Evolutionary conservation across 208 protist species (phyloP), one percentile per base, ranked within the genome.

Genomic region (Acanthamoeba divionensis): DNA sequence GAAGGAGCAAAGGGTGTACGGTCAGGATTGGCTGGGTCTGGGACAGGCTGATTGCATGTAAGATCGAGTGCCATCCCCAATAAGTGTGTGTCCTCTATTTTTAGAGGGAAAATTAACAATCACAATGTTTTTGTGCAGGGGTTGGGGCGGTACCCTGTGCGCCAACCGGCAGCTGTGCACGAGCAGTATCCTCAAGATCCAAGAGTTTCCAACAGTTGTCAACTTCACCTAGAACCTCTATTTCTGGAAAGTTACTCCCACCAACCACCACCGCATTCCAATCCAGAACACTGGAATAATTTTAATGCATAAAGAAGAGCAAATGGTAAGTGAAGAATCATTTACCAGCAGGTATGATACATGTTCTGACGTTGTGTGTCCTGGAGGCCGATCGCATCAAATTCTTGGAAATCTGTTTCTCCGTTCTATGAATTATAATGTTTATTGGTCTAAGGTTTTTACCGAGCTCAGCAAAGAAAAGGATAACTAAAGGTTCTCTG

Each of bases 171-270:
- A 82, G 31, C 26, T 82, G 71, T 12, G 71, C 71, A 12, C 71
- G 71, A 33, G 21, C 55, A 15, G 71, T 63, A 36, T 82, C 71
- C 31, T 82, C 13, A 10, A 82, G 71, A 33, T 24, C 41, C 1
- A 82, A 52, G 2, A 12, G 71, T 0, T 55, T 31, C 1, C 26
- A 15, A 18, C 45, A 29, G 24, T 31, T 52, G 38, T 10, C 54
- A n/a, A 21, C 54, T 0, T 9, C 26, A 38, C 18, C 1, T 77
- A 82, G 13, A 9, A 82, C 71, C 26, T 82, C 71, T 31, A 82
- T 38, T 15, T 82, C 71, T 24, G 71, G 21, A 21, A 82, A 82
- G 38, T 82, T 82, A 52, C 71, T 82, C 24, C 71, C 71, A 31
- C 71, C 71, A 0, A 82, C 29, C n/a, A 82, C 26, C 45, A 82